Evolutionary conservation across 768 basidiomycete species (phyloP).

Genomic region (Calocybe cyanea): DNA sequence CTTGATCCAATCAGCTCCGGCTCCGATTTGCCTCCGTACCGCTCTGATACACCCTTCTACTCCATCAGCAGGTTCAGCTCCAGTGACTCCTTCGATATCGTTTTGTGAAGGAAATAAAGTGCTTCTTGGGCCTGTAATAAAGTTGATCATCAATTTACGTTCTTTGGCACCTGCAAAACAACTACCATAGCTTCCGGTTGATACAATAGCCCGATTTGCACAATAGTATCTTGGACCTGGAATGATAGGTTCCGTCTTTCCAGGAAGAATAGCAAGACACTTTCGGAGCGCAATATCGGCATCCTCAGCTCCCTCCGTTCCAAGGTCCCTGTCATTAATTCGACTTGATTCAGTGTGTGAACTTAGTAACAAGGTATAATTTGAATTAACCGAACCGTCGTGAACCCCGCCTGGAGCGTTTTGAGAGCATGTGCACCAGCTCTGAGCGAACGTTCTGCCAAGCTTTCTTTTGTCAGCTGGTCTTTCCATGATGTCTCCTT

Average conservation of each 20-base stretch:
- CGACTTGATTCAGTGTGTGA: neutral
- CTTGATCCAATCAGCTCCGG: conserved; percentile 70
- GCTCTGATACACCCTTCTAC: conserved; percentile 49
- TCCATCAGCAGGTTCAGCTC: conserved; percentile 59
- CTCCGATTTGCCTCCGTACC: conserved; percentile 58
- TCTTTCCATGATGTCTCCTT: conserved; percentile 58
- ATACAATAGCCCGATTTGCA: conserved; percentile 54
- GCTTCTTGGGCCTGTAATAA: conserved; percentile 48
- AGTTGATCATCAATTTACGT: neutral
- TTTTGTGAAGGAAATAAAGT: conserved; percentile 39
- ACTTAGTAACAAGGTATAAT: no score
- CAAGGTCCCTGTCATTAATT: conserved; percentile 44
- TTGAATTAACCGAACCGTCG: conserved; percentile 48
- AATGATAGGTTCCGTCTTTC: conserved; percentile 36
- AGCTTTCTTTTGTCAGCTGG: conserved; percentile 54
- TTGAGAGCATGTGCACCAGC: conserved; percentile 55
- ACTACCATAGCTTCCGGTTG: conserved; percentile 58
- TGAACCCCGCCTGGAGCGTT: conserved; percentile 61
- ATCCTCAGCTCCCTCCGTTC: conserved; percentile 65
- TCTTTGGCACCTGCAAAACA: neutral
- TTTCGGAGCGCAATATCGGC: conserved; percentile 57
- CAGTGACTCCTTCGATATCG: conserved; percentile 53
- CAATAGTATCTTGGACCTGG: conserved; percentile 65
- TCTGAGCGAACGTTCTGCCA: conserved; percentile 56
- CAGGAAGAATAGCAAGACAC: conserved; percentile 31